phyloP scores from a whole-genome alignment of 495 filamentous ascomycete species.

The Tetracladium setigerum region DNA sequence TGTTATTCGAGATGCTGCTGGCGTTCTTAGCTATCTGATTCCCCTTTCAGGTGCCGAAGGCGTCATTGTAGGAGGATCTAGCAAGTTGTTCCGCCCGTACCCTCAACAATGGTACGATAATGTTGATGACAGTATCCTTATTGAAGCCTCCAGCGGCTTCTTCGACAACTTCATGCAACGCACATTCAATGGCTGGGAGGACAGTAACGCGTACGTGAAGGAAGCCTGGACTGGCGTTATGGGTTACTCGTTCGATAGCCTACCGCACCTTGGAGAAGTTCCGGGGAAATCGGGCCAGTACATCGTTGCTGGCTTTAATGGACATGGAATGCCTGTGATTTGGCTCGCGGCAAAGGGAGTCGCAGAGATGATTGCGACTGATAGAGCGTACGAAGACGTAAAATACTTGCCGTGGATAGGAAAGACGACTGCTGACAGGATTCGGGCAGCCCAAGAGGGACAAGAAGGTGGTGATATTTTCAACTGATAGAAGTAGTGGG shows the following conservation, averaged over 20 bases:
- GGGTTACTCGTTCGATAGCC: constrained; percentile 29
- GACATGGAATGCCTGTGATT: constrained; percentile 44
- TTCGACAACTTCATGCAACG: constrained; percentile 43
- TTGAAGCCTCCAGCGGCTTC: constrained; percentile 32
- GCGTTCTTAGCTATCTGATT: constrained; percentile 38
- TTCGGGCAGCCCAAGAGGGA: too few relatives aligned
- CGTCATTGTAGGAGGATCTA: constrained; percentile 45
- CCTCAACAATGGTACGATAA: constrained; percentile 37
- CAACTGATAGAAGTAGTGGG: too few relatives aligned
- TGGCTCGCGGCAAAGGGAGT: constrained; percentile 37
- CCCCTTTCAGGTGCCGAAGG: constrained; percentile 39
- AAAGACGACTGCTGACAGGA: constrained; percentile 26
- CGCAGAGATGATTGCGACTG: constrained; percentile 33
- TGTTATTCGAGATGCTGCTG: background rate
- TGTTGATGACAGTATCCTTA: constrained; percentile 38
- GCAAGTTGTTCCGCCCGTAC: constrained; percentile 27
- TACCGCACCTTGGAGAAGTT: constrained; percentile 38
- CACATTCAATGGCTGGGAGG: constrained; percentile 42
- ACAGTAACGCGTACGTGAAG: constrained; percentile 32
- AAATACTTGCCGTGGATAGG: constrained; percentile 21
- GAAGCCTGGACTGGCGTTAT: constrained; percentile 46
- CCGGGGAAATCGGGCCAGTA: constrained; percentile 34
- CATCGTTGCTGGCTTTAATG: constrained; percentile 40
- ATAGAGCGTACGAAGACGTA: constrained; percentile 28
- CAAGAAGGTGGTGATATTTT: too few relatives aligned